Conservation (phyloP, 495 filamentous ascomycete genomes). For the Mycothermus thermophilus region DNA sequence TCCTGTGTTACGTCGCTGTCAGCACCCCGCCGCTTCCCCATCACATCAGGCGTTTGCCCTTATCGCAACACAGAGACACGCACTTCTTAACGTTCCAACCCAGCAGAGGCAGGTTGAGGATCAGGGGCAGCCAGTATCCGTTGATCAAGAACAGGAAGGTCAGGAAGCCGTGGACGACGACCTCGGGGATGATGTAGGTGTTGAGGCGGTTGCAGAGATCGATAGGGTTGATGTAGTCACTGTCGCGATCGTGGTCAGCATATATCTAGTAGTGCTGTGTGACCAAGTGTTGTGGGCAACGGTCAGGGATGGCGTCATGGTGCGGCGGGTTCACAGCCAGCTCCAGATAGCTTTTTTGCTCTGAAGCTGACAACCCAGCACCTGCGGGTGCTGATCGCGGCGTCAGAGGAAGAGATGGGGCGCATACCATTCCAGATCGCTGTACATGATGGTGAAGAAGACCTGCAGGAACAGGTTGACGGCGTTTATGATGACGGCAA, state of each 20-base stretch:
- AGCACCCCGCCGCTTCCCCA: no score
- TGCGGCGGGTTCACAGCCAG: no score
- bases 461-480: slow-evolving; percentile 99
- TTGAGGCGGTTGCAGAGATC: slow-evolving; percentile 99
- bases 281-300: not conserved
- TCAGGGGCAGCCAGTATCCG: slow-evolving; percentile 90
- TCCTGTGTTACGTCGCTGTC: slow-evolving; percentile 47
- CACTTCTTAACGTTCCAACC: slow-evolving; percentile 97
- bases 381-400: no score
- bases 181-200: slow-evolving; percentile 98
- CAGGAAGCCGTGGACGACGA: slow-evolving; percentile 88
- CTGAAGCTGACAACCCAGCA: no score
- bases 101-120: slow-evolving; percentile 85
- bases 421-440: slow-evolving; percentile 94
- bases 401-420: no score
- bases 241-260: slow-evolving; percentile 25
- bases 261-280: slow-evolving; percentile 5
- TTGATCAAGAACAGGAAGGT: slow-evolving; percentile 94
- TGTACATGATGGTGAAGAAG: slow-evolving; percentile 99
- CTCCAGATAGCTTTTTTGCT: no score
- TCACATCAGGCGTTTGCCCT: not conserved
- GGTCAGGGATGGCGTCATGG: no score
- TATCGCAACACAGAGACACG: no score
- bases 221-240: slow-evolving; percentile 99
- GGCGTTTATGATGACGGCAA: slow-evolving; percentile 98